These are phyloP conservation scores for Hylodesmum podocarpum DNA, from an alignment of 306 rosid genomes.

Conservation along the genomic window DNA sequence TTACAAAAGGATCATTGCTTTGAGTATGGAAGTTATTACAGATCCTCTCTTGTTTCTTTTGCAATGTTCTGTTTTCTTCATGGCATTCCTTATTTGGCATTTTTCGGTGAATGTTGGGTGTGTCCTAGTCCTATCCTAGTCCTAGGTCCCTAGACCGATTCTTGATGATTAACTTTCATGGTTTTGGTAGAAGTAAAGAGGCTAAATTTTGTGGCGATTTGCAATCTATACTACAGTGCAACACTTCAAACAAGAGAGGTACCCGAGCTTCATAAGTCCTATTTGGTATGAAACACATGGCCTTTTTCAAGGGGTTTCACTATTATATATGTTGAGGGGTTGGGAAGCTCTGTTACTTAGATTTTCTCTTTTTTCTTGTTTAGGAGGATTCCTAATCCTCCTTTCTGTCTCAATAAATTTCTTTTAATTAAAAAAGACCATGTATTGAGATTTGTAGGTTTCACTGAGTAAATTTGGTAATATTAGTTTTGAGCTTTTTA, in stretches of 20 bases:
- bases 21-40: neutral
- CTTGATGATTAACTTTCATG: neutral
- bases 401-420: neutral
- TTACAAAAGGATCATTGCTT: neutral
- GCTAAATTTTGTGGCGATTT: slow-evolving; percentile 8
- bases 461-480: neutral
- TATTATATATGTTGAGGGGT: neutral
- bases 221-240: neutral
- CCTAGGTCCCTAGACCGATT: neutral
- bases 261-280: neutral
- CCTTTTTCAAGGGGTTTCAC: neutral
- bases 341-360: neutral
- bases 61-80: slow-evolving; percentile 1
- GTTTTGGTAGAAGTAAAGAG: neutral
- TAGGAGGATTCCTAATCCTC: neutral
- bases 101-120: slow-evolving; percentile 1
- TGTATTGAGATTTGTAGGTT: neutral
- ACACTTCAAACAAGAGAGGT: neutral
- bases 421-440: neutral
- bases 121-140: neutral
- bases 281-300: neutral
- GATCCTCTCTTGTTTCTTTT: neutral
- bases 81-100: neutral
- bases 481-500: neutral
- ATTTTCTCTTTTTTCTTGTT: slow-evolving; percentile 3